These are phyloP conservation scores for Cephaloascus albidus DNA, from an alignment of 805 yeast species.

Conservation along the genomic window DNA sequence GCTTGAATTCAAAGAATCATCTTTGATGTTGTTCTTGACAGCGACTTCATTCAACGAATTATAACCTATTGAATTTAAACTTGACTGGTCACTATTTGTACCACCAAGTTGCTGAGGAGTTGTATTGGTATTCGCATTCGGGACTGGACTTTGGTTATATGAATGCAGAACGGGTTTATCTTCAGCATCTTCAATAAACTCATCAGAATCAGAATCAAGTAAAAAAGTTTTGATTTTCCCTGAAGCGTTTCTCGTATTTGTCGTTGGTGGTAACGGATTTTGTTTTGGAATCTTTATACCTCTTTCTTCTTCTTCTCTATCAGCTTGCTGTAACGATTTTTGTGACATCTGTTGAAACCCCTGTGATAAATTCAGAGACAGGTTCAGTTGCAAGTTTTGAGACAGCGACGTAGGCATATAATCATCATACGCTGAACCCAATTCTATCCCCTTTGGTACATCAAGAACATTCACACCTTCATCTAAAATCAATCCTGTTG, in stretches of 20 bases:
- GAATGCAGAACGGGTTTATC: slow-evolving; percentile 2
- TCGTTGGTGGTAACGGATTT: slow-evolving; percentile 32
- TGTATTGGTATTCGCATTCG: not conserved
- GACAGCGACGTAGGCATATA: no score
- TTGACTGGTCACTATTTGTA: slow-evolving; percentile 5
- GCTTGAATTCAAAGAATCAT: not conserved
- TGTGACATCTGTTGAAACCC: no score
- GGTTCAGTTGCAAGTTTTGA: no score
- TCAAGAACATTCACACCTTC: slow-evolving; percentile 29
- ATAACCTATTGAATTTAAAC: no score
- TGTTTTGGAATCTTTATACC: no score
- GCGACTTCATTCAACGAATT: slow-evolving; percentile 45
- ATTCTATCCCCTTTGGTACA: slow-evolving; percentile 33
- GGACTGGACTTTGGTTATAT: no score
- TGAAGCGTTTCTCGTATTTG: slow-evolving; percentile 31
- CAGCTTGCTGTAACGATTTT: no score
- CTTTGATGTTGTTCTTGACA: slow-evolving; percentile 25
- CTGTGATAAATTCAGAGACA: no score
- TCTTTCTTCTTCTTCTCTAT: no score
- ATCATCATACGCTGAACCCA: slow-evolving; percentile 26
- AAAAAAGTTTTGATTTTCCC: slow-evolving; percentile 21
- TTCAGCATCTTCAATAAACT: slow-evolving; percentile 12
- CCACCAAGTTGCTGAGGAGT: slow-evolving; percentile 3
- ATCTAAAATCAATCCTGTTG: no score
- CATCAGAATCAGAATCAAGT: slow-evolving; percentile 26